Percentiles rank a stretch among this genome's conserved stretches.
These are phyloP conservation scores for Helicostylum pulchrum DNA, from an alignment of 192 early-diverging fungal genomes.

Conservation along the genomic window DNA sequence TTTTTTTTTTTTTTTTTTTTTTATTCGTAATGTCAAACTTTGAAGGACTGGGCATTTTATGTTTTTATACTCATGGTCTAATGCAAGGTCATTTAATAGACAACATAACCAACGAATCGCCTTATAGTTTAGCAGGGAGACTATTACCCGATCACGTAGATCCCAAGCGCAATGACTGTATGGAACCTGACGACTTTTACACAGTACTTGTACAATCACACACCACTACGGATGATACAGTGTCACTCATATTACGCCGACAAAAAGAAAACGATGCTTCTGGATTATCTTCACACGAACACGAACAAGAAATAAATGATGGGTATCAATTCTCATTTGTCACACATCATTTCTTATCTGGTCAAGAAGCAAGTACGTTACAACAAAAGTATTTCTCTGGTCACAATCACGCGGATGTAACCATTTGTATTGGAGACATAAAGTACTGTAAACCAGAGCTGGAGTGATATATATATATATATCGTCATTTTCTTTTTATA, in stretches of 20 bases:
- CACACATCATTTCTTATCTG: conserved; percentile 4
- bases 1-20: not conserved
- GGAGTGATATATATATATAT: too few relatives aligned
- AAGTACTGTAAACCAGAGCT: not conserved
- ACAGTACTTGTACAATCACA: not conserved
- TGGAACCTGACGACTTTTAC: conserved; percentile 21
- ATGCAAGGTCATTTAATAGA: conserved; percentile 12
- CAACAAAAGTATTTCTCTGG: not conserved
- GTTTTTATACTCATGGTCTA: not conserved
- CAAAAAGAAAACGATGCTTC: not conserved
- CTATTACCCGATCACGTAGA: conserved; percentile 5
- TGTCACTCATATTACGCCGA: not conserved
- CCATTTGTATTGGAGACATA: not conserved
- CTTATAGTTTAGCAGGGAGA: conserved; percentile 7
- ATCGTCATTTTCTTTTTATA: not conserved
- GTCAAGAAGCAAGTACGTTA: not conserved
- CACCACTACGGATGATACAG: not conserved
- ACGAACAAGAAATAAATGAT: conserved; percentile 10
- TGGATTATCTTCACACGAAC: not conserved
- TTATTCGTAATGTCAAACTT: not conserved
- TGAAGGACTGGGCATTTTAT: not conserved
- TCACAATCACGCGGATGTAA: not conserved
- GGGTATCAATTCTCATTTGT: conserved; percentile 2
- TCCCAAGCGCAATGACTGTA: conserved; percentile 16
- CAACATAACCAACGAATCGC: not conserved